A percentile compares a stretch with the other conserved stretches of the same genome.
Conservation (phyloP, 73 alveolate species). For the Loxodes magnus region DNA sequence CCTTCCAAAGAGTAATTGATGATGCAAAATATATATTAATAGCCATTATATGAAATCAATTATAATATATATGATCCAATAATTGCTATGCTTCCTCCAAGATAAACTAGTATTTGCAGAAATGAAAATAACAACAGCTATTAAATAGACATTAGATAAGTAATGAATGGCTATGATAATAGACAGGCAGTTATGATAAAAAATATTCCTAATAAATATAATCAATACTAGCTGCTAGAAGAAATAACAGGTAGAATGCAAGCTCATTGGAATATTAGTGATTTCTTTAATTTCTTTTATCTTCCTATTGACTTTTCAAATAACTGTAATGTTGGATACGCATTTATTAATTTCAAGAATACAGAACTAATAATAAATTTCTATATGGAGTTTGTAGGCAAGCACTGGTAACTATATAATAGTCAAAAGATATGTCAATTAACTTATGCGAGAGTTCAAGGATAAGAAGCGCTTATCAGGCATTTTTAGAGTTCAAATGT, state of each 20-base stretch:
- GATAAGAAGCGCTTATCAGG: constrained; percentile 43
- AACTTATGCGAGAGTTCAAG: constrained; percentile 76
- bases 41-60: too few relatives aligned
- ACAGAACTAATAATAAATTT: constrained; percentile 55
- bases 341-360: constrained; percentile 71
- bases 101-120: too few relatives aligned
- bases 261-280: not conserved
- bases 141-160: too few relatives aligned
- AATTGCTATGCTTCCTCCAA: too few relatives aligned
- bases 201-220: constrained; percentile 12
- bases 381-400: constrained; percentile 53
- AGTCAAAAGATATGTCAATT: constrained; percentile 64
- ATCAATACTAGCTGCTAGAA: constrained; percentile 7
- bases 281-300: constrained; percentile 72
- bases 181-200: constrained; percentile 12
- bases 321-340: constrained; percentile 84
- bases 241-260: too few relatives aligned
- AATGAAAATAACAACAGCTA: too few relatives aligned
- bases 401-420: constrained; percentile 66
- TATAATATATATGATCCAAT: too few relatives aligned
- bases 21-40: too few relatives aligned
- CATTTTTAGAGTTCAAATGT: constrained; percentile 51
- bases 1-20: too few relatives aligned
- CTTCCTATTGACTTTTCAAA: constrained; percentile 85
- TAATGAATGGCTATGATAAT: constrained; percentile 15